These are phyloP conservation scores for Porphyrellus sp. DNA, from an alignment of 1,284 basidiomycete genomes.

Conservation along the genomic window DNA sequence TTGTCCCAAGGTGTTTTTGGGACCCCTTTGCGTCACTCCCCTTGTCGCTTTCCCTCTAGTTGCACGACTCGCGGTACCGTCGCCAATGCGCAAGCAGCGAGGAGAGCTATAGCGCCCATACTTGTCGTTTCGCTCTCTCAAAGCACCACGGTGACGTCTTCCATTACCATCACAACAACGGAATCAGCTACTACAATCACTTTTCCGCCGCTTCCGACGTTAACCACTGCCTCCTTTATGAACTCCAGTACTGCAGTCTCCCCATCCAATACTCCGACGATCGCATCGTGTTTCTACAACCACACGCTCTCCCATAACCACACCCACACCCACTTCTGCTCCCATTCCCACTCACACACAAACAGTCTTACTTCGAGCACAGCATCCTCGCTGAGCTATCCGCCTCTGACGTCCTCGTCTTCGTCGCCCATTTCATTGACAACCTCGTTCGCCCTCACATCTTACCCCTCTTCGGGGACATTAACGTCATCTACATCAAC, in stretches of 20 bases:
- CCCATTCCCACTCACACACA: conserved; percentile 1
- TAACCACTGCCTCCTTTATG: neutral
- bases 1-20: conserved; percentile 61
- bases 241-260: neutral
- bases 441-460: neutral
- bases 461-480: neutral
- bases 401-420: neutral
- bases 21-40: conserved; percentile 60
- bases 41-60: conserved; percentile 47
- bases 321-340: neutral
- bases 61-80: conserved; percentile 47
- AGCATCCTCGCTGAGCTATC: neutral
- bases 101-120: conserved; percentile 19
- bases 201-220: conserved; percentile 4
- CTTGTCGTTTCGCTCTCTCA: conserved; percentile 8
- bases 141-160: neutral
- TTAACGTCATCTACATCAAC: neutral
- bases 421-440: neutral
- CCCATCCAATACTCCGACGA: neutral
- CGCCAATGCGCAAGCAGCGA: conserved; percentile 39
- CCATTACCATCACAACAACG: neutral
- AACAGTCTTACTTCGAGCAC: neutral
- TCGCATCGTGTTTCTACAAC: neutral
- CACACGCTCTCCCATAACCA: neutral
- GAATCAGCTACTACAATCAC: conserved; percentile 8